Conservation (phyloP, 2,329 filamentous ascomycete species). For the Allantophomopsis lycopodina region DNA sequence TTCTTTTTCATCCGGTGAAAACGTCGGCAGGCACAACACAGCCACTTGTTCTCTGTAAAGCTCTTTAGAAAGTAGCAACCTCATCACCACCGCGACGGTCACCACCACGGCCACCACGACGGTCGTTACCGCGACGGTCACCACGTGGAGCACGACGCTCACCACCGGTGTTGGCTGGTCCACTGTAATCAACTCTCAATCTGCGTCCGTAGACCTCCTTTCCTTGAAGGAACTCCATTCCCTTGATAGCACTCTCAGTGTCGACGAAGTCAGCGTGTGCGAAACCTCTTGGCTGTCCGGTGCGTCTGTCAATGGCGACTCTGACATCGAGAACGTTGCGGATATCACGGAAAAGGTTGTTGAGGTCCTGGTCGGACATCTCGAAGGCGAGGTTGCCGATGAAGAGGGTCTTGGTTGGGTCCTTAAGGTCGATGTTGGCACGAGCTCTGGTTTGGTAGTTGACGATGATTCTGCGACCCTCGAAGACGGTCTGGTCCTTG, state of each 20-base stretch:
- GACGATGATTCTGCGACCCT: slow-evolving; percentile 49
- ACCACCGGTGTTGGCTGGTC: background rate
- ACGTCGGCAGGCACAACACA: no score
- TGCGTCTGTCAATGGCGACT: slow-evolving; percentile 69
- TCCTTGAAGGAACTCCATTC: slow-evolving; percentile 36
- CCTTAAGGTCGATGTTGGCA: slow-evolving; percentile 1
- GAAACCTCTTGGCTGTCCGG: slow-evolving; percentile 71
- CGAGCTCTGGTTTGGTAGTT: slow-evolving; percentile 30
- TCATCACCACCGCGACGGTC: background rate
- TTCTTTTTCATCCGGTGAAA: no score
- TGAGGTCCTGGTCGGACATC: slow-evolving; percentile 72
- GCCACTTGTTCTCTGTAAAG: no score
- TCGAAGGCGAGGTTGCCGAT: slow-evolving; percentile 81
- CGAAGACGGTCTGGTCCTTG: slow-evolving; percentile 43
- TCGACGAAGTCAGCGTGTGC: slow-evolving; percentile 71
- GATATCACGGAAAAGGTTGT: slow-evolving; percentile 60
- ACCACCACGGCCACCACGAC: background rate
- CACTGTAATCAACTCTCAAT: slow-evolving; percentile 48
- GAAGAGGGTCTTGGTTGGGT: slow-evolving; percentile 55
- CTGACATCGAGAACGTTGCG: slow-evolving; percentile 62
- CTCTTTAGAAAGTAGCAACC: background rate
- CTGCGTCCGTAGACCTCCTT: slow-evolving; percentile 51
- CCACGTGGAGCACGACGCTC: background rate
- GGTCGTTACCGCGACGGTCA: slow-evolving; percentile 1
- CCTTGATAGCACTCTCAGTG: slow-evolving; percentile 48